phyloP scores from a whole-genome alignment of 2,329 filamentous ascomycete genomes.

The Talaromyces funiculosus region DNA sequence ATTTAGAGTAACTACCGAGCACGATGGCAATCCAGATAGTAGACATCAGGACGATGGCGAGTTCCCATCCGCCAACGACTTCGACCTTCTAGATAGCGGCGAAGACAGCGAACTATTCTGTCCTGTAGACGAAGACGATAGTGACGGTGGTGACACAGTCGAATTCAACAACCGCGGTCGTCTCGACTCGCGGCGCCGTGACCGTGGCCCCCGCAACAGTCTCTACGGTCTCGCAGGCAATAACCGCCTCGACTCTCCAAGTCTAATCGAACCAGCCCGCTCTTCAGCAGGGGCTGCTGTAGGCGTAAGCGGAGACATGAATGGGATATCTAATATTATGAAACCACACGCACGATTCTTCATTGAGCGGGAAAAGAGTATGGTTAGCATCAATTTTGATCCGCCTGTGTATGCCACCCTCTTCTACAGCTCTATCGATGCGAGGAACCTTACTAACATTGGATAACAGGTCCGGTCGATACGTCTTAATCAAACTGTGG shows the following conservation, averaged over 20 bases:
- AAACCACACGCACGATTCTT: slow-evolving; percentile 74
- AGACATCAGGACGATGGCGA: slow-evolving; percentile 32
- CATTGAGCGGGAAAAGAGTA: slow-evolving; percentile 75
- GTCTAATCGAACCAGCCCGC: slow-evolving; percentile 24
- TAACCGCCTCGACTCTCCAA: slow-evolving; percentile 21
- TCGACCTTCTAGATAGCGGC: slow-evolving; percentile 22
- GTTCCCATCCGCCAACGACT: slow-evolving; percentile 20
- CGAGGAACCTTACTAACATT: slow-evolving; percentile 12
- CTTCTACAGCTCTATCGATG: background rate
- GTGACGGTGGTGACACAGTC: slow-evolving; percentile 23
- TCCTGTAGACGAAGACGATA: slow-evolving; percentile 29
- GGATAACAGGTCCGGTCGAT: slow-evolving; percentile 61
- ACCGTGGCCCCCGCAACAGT: slow-evolving; percentile 18
- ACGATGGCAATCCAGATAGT: slow-evolving; percentile 30
- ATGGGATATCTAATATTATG: slow-evolving; percentile 47
- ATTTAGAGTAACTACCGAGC: slow-evolving; percentile 34
- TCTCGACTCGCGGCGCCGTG: slow-evolving; percentile 23
- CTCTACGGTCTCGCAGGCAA: slow-evolving; percentile 18
- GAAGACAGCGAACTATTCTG: slow-evolving; percentile 28
- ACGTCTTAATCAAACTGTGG: slow-evolving; percentile 87
- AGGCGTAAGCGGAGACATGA: background rate
- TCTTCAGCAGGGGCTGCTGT: slow-evolving; percentile 4
- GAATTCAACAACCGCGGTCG: slow-evolving; percentile 23
- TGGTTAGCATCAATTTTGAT: slow-evolving; percentile 75
- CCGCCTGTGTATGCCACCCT: slow-evolving; percentile 35